These are phyloP conservation scores for Lentinus tigrinus DNA, from an alignment of 768 basidiomycete species.

Conservation along the genomic window DNA sequence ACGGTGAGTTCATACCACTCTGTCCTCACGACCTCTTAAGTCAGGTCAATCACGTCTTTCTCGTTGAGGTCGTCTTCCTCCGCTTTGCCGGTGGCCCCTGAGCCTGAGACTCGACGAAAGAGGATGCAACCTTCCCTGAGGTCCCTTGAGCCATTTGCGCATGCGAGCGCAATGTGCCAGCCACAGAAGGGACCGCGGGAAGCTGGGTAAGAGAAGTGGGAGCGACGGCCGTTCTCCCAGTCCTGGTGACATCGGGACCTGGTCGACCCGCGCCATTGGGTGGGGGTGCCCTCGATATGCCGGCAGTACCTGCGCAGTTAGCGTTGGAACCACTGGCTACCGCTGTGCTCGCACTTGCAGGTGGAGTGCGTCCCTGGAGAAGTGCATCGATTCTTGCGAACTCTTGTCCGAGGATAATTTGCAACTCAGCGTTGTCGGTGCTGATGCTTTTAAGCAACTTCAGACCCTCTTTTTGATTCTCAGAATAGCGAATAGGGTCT, in stretches of 20 bases:
- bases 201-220: too few species aligned
- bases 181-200: too few species aligned
- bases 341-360: neutral
- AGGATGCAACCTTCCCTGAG: neutral
- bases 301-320: neutral
- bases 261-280: too few species aligned
- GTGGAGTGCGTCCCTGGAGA: neutral
- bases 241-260: too few species aligned
- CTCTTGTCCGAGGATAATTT: conserved; percentile 3
- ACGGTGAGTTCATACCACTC: neutral
- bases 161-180: too few species aligned
- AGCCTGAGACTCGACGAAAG: too few species aligned
- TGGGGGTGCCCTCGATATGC: neutral
- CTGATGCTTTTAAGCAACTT: neutral
- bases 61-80: neutral
- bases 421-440: neutral
- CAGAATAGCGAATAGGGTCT: neutral
- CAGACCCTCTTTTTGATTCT: neutral
- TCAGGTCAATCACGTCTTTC: neutral
- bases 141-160: too few species aligned
- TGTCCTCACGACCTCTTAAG: neutral
- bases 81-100: neutral
- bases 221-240: too few species aligned
- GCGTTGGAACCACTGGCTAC: neutral
- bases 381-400: neutral